Conservation (phyloP, 2,329 filamentous ascomycete species). For the Basipetospora chlamydospora region DNA sequence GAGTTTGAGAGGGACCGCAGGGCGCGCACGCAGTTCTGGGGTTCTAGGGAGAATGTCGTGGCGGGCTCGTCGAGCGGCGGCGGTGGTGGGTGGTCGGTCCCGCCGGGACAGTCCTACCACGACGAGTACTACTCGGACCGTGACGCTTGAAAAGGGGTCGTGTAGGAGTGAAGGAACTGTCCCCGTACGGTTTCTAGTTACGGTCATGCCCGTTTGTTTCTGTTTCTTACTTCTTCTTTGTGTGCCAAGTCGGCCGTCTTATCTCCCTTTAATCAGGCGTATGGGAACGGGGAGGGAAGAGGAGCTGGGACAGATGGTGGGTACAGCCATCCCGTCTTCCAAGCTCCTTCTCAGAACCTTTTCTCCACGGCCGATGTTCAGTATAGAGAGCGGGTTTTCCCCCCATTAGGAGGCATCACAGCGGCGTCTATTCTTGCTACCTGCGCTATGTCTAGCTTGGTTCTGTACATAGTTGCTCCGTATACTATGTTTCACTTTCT, state of each 20-base stretch:
- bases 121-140: conserved; percentile 41
- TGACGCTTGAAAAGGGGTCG: conserved; percentile 18
- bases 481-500: too few species aligned
- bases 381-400: conserved; percentile 1
- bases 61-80: conserved; percentile 17
- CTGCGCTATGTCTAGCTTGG: neutral
- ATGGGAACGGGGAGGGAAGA: too few species aligned
- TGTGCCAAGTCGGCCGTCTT: too few species aligned
- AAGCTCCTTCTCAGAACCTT: too few species aligned
- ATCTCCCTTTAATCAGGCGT: too few species aligned
- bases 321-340: too few species aligned
- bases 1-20: conserved; percentile 71
- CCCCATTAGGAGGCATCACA: conserved; percentile 1
- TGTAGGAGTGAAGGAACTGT: too few species aligned
- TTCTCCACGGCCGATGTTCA: conserved; percentile 3
- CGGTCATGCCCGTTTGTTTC: too few species aligned
- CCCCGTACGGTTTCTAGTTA: too few species aligned
- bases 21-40: conserved; percentile 34
- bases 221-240: too few species aligned
- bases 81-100: conserved; percentile 27
- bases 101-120: conserved; percentile 28
- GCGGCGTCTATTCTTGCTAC: conserved; percentile 1
- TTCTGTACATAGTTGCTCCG: neutral
- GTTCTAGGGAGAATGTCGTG: conserved; percentile 34
- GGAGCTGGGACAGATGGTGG: too few species aligned